Evolutionary conservation across 495 filamentous ascomycete genomes (phyloP).

Genomic region (Neurospora sp.): DNA sequence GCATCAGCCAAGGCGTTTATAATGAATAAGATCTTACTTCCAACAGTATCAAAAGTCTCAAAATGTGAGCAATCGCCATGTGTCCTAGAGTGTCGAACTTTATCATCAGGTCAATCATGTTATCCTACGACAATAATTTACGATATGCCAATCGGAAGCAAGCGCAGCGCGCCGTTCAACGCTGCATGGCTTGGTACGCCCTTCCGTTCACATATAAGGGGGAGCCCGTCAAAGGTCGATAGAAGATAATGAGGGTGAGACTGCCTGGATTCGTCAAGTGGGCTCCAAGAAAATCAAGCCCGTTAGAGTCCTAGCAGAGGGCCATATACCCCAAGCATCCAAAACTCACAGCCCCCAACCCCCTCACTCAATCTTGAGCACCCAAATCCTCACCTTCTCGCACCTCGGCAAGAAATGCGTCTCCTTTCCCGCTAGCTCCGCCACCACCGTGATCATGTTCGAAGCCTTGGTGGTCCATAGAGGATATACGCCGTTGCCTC

Average conservation of each 20-base stretch:
- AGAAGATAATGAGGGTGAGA: not conserved
- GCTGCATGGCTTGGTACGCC: not conserved
- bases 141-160: not conserved
- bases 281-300: not conserved
- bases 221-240: not conserved
- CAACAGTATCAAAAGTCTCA: not conserved
- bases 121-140: not conserved
- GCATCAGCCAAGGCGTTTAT: not conserved
- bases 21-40: not conserved
- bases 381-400: not conserved
- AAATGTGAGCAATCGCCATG: not conserved
- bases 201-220: not conserved
- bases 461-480: not conserved
- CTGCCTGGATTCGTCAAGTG: not conserved
- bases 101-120: not conserved
- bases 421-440: not conserved
- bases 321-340: not conserved
- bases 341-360: not conserved
- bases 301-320: not conserved
- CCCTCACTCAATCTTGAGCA: not conserved
- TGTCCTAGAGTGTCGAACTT: not conserved
- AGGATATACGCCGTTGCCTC: conserved; percentile 15
- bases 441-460: not conserved
- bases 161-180: not conserved
- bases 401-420: not conserved